phyloP scores from a whole-genome alignment of 2,329 filamentous ascomycete species.

The Pestalotiopsis sp. region DNA sequence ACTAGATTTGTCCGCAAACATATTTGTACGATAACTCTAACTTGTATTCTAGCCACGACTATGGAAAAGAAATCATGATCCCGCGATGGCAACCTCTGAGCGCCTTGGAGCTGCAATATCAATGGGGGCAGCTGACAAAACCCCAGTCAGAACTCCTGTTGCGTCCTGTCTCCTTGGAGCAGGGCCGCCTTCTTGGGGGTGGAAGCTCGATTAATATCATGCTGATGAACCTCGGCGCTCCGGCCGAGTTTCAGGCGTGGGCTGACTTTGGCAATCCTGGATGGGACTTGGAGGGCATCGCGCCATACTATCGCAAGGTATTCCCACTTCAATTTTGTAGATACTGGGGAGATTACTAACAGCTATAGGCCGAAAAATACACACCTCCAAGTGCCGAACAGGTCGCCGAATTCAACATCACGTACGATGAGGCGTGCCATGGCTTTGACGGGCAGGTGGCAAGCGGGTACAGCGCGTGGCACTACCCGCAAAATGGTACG shows the following conservation, averaged over 20 bases:
- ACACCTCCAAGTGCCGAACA: background rate
- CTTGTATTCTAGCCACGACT: background rate
- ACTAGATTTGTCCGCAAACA: background rate
- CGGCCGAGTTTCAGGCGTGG: slow-evolving; percentile 18
- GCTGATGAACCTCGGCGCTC: slow-evolving; percentile 13
- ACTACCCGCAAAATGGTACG: slow-evolving; percentile 12
- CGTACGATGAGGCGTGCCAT: slow-evolving; percentile 1
- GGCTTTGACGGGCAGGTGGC: slow-evolving; percentile 5
- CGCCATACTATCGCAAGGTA: slow-evolving; percentile 38
- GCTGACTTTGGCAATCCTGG: slow-evolving; percentile 19
- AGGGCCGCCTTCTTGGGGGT: slow-evolving; percentile 19
- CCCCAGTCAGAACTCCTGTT: slow-evolving; percentile 4
- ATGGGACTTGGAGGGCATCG: slow-evolving; percentile 21
- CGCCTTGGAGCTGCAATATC: slow-evolving; percentile 1
- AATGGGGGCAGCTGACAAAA: background rate
- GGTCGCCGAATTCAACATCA: background rate
- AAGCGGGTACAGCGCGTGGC: slow-evolving; percentile 9
- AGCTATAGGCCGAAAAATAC: background rate
- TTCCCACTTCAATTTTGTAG: too few relatives aligned
- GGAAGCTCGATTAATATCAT: slow-evolving; percentile 18
- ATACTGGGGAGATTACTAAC: too few relatives aligned
- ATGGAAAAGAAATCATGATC: slow-evolving; percentile 14
- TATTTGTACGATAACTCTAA: background rate
- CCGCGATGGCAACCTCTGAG: slow-evolving; percentile 5
- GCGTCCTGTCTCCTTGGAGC: background rate